These are phyloP conservation scores for Rhizopus delemar DNA, from an alignment of 371 early-diverging fungal genomes.

Conservation along the genomic window DNA sequence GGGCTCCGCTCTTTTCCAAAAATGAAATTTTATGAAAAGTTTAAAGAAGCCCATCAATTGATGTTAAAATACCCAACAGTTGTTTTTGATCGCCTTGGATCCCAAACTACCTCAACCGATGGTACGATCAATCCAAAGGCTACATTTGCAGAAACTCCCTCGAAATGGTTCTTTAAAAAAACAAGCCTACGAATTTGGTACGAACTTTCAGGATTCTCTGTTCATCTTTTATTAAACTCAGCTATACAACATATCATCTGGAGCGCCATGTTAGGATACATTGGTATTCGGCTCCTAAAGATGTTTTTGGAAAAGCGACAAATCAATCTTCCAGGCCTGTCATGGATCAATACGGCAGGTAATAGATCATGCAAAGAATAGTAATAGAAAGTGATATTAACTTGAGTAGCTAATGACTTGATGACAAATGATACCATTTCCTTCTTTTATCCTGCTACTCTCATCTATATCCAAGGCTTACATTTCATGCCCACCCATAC, in stretches of 20 bases:
- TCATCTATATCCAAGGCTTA: slow-evolving; percentile 20
- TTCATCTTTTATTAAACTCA: slow-evolving; percentile 32
- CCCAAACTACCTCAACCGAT: slow-evolving; percentile 1
- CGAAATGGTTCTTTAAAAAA: slow-evolving; percentile 25
- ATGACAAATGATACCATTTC: slow-evolving; percentile 1
- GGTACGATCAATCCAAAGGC: neutral
- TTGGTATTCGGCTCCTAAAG: slow-evolving; percentile 14
- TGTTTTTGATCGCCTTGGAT: slow-evolving; percentile 25
- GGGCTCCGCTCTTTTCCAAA: slow-evolving; percentile 10
- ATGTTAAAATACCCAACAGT: slow-evolving; percentile 29
- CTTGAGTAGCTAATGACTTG: neutral
- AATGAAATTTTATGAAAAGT: slow-evolving; percentile 21
- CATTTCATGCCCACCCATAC: slow-evolving; percentile 10
- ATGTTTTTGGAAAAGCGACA: slow-evolving; percentile 33
- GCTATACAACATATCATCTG: slow-evolving; percentile 17
- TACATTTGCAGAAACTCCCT: slow-evolving; percentile 12
- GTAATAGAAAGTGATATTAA: neutral
- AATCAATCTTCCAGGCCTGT: slow-evolving; percentile 16
- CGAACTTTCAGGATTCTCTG: slow-evolving; percentile 24
- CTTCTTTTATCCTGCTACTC: slow-evolving; percentile 22
- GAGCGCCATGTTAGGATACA: slow-evolving; percentile 5
- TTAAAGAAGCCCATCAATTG: slow-evolving; percentile 31
- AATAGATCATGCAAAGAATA: neutral
- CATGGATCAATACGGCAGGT: slow-evolving; percentile 17
- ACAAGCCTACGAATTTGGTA: slow-evolving; percentile 26